Base-by-base conservation (phyloP, 2,329 filamentous ascomycete species). In the Cadophora sp. region DNA sequence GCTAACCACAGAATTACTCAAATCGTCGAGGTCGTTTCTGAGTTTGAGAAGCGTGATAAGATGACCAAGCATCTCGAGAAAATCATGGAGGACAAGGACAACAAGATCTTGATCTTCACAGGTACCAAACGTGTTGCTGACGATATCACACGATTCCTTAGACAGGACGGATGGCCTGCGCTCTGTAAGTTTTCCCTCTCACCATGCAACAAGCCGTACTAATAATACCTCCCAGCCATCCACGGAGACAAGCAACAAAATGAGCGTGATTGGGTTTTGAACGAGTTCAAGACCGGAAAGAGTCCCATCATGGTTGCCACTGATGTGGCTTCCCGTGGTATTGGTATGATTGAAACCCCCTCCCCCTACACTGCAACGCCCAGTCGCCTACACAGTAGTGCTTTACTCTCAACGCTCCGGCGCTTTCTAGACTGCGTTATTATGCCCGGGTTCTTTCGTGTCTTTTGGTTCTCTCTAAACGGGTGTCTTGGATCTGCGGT, bases 251-350 rank as follows among this genome's bases (percentile, higher is more conserved):
- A 98, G 86, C 94, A 97, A 80, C 96, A 99, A 80, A 97, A 97
- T 82, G 96, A 99, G 85, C 94, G 96, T 85, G 96, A 98, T 82
- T 98, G 96, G 94, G 96, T 98, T 77, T 87, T 99, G 79, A 96
- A 98, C 82, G 95, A 98, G 82, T 99, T 99, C 89, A 99, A 98
- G 90, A 93, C 92, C 73, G 94, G 94, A 83, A 97, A 98, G 87
- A 97, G 94, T 84, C 96, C 96, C 80, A 97, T 99, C 89, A 97
- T 99, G 94, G 96, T 99, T 84, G 96, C 96, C 84, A 99, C 96
- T 74, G 96, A 98, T 79, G 96, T 99, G 83, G 96, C 96, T 84
- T 98, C 96, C 80, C 96, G 96, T 94, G 96, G 96, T 93, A 97
- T 99, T 84, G 96, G 96, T 97, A 96, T 97, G 94, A 95, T 91